A percentile compares a stretch with the other conserved stretches of the same genome.
These are phyloP conservation scores for Pichia membranifaciens DNA, from an alignment of 805 yeast species.

Conservation along the genomic window DNA sequence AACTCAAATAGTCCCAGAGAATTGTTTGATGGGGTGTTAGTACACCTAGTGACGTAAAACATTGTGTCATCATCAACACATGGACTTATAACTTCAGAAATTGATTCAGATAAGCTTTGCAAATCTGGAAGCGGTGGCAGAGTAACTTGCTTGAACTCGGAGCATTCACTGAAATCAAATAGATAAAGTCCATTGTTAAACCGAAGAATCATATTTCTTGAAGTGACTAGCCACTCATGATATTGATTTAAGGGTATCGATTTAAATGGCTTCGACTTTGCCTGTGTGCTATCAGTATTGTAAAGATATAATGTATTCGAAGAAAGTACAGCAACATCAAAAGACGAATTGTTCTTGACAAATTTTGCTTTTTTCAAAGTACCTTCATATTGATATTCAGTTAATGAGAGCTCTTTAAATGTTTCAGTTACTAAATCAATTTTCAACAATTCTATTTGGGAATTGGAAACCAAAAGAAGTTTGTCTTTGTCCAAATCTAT, in stretches of 20 bases:
- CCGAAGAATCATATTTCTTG: conserved; percentile 18
- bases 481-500: conserved; percentile 15
- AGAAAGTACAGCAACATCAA: conserved; percentile 23
- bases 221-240: conserved; percentile 19
- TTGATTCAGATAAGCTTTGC: not conserved
- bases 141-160: conserved; percentile 20
- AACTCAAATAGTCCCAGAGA: not conserved
- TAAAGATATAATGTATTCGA: conserved; percentile 20
- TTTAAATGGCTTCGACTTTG: conserved; percentile 5
- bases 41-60: conserved; percentile 14
- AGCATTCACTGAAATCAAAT: conserved; percentile 1
- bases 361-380: conserved; percentile 19
- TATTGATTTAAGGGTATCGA: conserved; percentile 17
- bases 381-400: conserved; percentile 16
- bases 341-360: conserved; percentile 10
- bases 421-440: conserved; percentile 12
- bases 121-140: not conserved
- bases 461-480: conserved; percentile 16
- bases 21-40: too few relatives aligned
- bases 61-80: conserved; percentile 19
- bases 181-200: conserved; percentile 15
- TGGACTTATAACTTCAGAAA: conserved; percentile 12
- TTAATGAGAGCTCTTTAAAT: conserved; percentile 11
- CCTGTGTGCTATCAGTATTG: conserved; percentile 3
- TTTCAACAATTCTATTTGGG: conserved; percentile 18